Evolutionary conservation across 441 rosid species (phyloP), one percentile per base, ranked within the genome.

Genomic region (Erodium texanum): DNA sequence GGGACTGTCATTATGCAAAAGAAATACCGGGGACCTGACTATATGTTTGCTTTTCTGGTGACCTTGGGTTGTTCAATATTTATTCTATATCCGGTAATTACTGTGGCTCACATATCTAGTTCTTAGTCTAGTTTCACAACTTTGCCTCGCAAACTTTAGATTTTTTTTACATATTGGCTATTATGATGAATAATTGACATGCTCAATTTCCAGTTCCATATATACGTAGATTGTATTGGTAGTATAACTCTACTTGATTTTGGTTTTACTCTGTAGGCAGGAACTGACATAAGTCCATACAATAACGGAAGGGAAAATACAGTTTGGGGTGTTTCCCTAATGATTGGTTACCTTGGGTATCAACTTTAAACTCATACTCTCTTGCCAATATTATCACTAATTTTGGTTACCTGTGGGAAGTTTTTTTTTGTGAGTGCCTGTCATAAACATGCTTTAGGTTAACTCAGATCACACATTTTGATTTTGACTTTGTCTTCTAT

Each of bases 321-420:
- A 50, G 92, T 84, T 43, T 89, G 97, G 97, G 99, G 99, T 38
- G 86, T 86, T 72, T 87, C 87, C 62, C 80, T 93, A 74, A 93
- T 93, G 99, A 79, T 81, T 63, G 93, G 97, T 76, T 93, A 93
- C 86, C 93, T 93, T 22, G 97, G 99, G 97, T 93, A 87, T 76
- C 69, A 62, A 62, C 69, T 76, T 61, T 38, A 65, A 74, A 70
- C 65, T 59, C 56, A 64, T 72, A 67, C 70, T 52, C 19, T 71
- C 48, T 61, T 64, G 24, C 71, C 24, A 5, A 29, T 15, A 6
- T 20, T 14, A 56, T 66, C 12, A 66, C 48, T 67, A 32, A 4
- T 45, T 61, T 68, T 66, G 50, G 50, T 2, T 10, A 41, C 15
- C 14, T 41, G 15, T 41, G n/a, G 3, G n/a, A 41, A 12, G 9